These are phyloP conservation scores for Fraxinus cuspidata DNA, from an alignment of 257 asterid species.

Conservation along the genomic window DNA sequence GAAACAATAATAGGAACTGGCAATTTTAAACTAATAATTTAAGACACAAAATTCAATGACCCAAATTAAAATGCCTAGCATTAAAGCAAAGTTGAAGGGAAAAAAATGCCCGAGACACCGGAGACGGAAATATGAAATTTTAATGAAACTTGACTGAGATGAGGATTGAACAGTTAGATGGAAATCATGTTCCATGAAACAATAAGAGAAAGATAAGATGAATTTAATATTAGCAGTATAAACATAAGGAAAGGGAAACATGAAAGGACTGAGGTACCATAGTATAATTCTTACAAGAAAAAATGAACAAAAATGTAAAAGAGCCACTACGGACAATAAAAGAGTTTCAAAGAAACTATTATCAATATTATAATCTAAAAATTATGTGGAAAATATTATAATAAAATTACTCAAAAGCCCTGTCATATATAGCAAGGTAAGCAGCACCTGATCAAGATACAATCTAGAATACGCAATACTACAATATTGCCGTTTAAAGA, in stretches of 20 bases:
- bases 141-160: not conserved
- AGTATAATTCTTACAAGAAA: not conserved
- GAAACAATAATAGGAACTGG: not conserved
- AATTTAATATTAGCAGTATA: not conserved
- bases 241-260: not conserved
- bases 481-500: not conserved
- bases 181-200: not conserved
- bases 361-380: not conserved
- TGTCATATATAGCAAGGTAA: not conserved
- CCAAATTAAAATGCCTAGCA: not conserved
- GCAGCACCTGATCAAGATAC: not conserved
- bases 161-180: not conserved
- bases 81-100: not conserved
- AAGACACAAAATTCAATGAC: not conserved
- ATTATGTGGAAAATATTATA: not conserved
- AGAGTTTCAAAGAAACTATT: not conserved
- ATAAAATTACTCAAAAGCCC: not conserved
- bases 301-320: not conserved
- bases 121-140: not conserved
- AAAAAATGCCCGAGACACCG: too few relatives aligned
- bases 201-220: not conserved
- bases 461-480: not conserved
- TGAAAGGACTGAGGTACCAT: not conserved
- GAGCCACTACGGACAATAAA: not conserved
- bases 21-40: not conserved